Percentiles rank a stretch among this genome's conserved stretches.
phyloP scores from a whole-genome alignment of 805 yeast genomes.

The Cyberlindnera mississippiensis region DNA sequence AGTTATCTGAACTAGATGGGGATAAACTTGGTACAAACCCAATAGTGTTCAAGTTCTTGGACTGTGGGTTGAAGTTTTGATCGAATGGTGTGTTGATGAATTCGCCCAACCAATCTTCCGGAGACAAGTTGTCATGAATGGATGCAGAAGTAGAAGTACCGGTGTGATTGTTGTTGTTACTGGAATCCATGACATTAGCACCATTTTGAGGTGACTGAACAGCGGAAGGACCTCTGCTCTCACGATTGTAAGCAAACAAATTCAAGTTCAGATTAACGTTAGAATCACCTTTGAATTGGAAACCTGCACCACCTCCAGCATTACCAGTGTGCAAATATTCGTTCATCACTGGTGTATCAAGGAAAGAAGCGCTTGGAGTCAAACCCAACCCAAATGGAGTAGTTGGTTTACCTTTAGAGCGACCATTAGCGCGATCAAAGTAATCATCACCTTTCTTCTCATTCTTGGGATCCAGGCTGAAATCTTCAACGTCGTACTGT shows the following conservation, averaged over 20 bases:
- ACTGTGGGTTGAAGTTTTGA: slow-evolving; percentile 44
- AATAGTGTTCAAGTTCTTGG: slow-evolving; percentile 45
- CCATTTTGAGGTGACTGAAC: slow-evolving; percentile 11
- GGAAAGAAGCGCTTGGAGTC: slow-evolving; percentile 26
- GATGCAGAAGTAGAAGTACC: slow-evolving; percentile 19
- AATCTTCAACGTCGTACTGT: slow-evolving; percentile 26
- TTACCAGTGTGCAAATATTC: slow-evolving; percentile 39
- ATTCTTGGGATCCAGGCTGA: slow-evolving; percentile 21
- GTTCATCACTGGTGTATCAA: slow-evolving; percentile 34
- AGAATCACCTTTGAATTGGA: slow-evolving; percentile 15
- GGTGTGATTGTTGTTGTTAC: slow-evolving; percentile 1
- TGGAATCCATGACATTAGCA: slow-evolving; percentile 3
- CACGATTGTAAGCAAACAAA: slow-evolving; percentile 15
- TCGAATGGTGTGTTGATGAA: slow-evolving; percentile 67
- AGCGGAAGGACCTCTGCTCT: slow-evolving; percentile 5
- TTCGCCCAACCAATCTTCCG: slow-evolving; percentile 65
- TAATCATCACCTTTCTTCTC: slow-evolving; percentile 12
- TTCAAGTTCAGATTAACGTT: slow-evolving; percentile 14
- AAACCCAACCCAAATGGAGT: slow-evolving; percentile 25
- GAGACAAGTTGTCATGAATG: slow-evolving; percentile 23
- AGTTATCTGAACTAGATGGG: slow-evolving; percentile 16
- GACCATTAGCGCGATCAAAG: slow-evolving; percentile 4
- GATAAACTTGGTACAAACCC: slow-evolving; percentile 42
- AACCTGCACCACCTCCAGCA: slow-evolving; percentile 41
- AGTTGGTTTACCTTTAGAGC: slow-evolving; percentile 4